phyloP scores from a whole-genome alignment of 2,329 filamentous ascomycete genomes.

The Colletotrichum somersetense region DNA sequence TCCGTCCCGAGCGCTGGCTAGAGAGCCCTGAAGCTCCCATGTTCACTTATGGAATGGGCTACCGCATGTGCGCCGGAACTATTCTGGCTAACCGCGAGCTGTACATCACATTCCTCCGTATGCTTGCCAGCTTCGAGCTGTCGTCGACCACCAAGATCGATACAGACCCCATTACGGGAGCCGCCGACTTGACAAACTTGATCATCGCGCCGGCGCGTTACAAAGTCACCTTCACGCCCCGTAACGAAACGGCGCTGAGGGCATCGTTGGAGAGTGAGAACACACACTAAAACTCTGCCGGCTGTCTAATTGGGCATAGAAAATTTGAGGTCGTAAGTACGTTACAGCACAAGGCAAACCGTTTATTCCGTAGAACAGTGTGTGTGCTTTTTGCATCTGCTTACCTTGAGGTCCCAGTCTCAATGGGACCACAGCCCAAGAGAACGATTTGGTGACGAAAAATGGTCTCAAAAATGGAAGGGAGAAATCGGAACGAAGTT shows the following conservation, averaged over 20 bases:
- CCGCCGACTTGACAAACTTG: slow-evolving; percentile 32
- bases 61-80: slow-evolving; percentile 66
- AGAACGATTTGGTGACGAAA: not conserved
- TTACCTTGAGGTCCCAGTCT: not conserved
- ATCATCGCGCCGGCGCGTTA: slow-evolving; percentile 22
- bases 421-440: not conserved
- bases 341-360: not conserved
- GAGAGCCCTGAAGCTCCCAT: slow-evolving; percentile 58
- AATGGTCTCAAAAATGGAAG: not conserved
- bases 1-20: slow-evolving; percentile 63
- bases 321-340: not conserved
- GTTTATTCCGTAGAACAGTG: fast-evolving
- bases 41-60: slow-evolving; percentile 66
- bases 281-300: not conserved
- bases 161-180: slow-evolving; percentile 29
- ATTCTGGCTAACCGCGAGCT: slow-evolving; percentile 67
- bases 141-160: slow-evolving; percentile 46
- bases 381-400: not conserved
- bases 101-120: slow-evolving; percentile 64
- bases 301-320: no score
- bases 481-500: fast-evolving
- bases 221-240: slow-evolving; percentile 27
- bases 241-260: slow-evolving; percentile 19
- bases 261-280: slow-evolving; percentile 10
- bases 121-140: slow-evolving; percentile 64